A percentile compares a stretch with the other conserved stretches of the same genome.
Evolutionary conservation across 176 grass and related monocot genomes (phyloP).

Genomic region (Alloteropsis semialata): DNA sequence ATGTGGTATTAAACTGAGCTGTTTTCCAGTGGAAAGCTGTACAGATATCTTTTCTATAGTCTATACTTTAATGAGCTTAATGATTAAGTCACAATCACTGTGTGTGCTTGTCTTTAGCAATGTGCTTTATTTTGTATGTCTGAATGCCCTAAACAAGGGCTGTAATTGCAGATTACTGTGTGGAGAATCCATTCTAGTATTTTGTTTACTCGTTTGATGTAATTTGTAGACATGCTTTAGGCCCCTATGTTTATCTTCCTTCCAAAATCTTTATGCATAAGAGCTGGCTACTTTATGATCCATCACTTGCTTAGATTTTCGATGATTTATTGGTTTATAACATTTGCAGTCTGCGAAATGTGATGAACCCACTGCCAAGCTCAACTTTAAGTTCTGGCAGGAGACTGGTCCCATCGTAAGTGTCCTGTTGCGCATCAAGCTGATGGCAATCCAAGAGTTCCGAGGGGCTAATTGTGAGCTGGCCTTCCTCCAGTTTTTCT

Average conservation of each 20-base stretch:
- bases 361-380: background rate
- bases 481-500: constrained; percentile 17
- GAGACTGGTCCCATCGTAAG: background rate
- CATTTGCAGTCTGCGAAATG: constrained; percentile 9
- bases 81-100: background rate
- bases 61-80: background rate
- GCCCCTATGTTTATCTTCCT: background rate
- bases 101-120: background rate
- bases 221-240: background rate
- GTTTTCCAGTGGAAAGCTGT: background rate
- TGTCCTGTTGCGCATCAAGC: background rate
- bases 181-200: background rate
- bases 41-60: background rate
- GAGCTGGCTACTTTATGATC: background rate
- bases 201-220: background rate
- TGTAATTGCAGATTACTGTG: background rate
- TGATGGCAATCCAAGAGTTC: background rate
- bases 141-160: background rate
- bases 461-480: background rate
- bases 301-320: background rate
- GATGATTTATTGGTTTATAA: background rate
- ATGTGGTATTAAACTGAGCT: background rate
- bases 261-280: background rate
- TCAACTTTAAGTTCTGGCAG: background rate
- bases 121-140: background rate